Base-by-base conservation (phyloP, 2,329 filamentous ascomycete genomes). In the Mollisiaceae sp. region DNA sequence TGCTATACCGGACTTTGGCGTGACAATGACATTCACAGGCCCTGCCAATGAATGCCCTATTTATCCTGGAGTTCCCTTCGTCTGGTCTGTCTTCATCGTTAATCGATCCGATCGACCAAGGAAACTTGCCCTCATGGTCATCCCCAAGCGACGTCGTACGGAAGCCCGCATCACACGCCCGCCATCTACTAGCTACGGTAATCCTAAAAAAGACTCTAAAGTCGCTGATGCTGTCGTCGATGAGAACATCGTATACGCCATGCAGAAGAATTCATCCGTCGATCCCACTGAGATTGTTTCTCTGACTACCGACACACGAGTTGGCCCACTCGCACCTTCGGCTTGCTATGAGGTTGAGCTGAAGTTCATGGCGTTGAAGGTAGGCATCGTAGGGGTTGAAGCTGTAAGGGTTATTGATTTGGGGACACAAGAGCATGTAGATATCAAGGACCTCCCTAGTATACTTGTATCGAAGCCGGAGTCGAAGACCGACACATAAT, bases 301-400 rank as follows among this genome's bases (percentile, higher is more conserved):
- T 72, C 79, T 94, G 59, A 93, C 88, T 65, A 89, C 91, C 4
- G 91, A 94, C 76, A 86, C 89, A 27, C 83, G 90, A 38, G 85
- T 94, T 36, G 91, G 91, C 0, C 90, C 91, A 38, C 79, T 95
- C 43, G 85, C 88, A 32, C 87, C 91, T 0, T 87, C 86, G 1
- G 88, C 90, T 9, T 94, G 91, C 73, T 91, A 93, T 72, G 89
- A 90, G 43, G 88, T 87, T 0, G 89, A 92, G 75, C 76, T 94
- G 70, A 86, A 86, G 70, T 93, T 94, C 70, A 79, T 93, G 61
- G 88, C 91, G 4, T 79, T 93, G 60, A 78, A 77, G 61, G 82
- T 85, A 57, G 92, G 91, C 0, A 83, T 92, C 38, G 82, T 92
- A 36, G 83, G 84, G n/a, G 77, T 94, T 2, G 91, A 94, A 71